A percentile compares a stretch with the other conserved stretches of the same genome.
Conservation (phyloP, 495 filamentous ascomycete species). For the Penicillium argentinense region DNA sequence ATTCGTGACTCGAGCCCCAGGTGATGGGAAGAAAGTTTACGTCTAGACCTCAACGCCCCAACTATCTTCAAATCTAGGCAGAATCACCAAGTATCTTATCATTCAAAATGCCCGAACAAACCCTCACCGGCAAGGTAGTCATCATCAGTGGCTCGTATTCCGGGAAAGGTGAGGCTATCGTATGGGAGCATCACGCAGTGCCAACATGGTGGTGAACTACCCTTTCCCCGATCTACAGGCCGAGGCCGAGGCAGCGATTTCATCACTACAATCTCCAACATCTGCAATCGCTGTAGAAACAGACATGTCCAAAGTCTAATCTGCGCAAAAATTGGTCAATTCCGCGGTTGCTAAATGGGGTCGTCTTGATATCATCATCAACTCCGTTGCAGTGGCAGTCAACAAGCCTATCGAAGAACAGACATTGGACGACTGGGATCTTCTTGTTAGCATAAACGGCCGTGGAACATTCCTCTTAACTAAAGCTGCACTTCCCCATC, state of each 20-base stretch:
- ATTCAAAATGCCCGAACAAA: slow-evolving; percentile 16
- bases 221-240: slow-evolving; percentile 15
- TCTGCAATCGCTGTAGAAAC: slow-evolving; percentile 16
- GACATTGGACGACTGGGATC: slow-evolving; percentile 38
- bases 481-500: slow-evolving; percentile 29
- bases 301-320: slow-evolving; percentile 17
- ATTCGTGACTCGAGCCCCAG: too few relatives aligned
- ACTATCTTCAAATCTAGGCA: too few relatives aligned
- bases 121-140: slow-evolving; percentile 43
- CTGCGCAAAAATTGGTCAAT: slow-evolving; percentile 18
- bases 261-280: slow-evolving; percentile 10
- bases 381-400: slow-evolving; percentile 39
- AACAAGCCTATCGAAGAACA: slow-evolving; percentile 38
- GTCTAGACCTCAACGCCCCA: too few relatives aligned
- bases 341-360: slow-evolving; percentile 19
- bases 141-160: slow-evolving; percentile 38
- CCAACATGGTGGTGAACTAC: slow-evolving; percentile 36
- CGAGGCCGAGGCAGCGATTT: slow-evolving; percentile 16
- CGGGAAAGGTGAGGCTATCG: slow-evolving; percentile 39
- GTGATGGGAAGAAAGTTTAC: too few relatives aligned
- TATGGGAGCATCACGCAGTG: slow-evolving; percentile 43
- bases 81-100: too few relatives aligned
- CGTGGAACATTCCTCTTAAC: slow-evolving; percentile 39
- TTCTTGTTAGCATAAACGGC: slow-evolving; percentile 35
- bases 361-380: slow-evolving; percentile 35